Evolutionary conservation across 345 rosid genomes (phyloP), one percentile per base, ranked within the genome.

Genomic region (Corchorus olitorius): DNA sequence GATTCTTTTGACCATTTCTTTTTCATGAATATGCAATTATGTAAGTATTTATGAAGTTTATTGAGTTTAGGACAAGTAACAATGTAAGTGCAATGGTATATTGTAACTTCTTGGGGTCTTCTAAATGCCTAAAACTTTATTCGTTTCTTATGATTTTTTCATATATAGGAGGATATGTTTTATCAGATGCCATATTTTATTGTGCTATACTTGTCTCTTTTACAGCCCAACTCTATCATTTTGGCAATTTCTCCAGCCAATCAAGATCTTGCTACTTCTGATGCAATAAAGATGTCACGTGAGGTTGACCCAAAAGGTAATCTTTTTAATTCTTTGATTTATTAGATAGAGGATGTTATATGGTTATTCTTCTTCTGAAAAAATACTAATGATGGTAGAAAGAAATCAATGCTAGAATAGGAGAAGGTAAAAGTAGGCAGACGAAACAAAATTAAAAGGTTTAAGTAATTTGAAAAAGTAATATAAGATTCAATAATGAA

Each of bases 191-290:
- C 65, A 67, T 20, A 19, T 33, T 34, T 71, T 45, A 62, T 69
- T 74, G 16, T 50, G 45, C 45, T 50, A 66, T 75, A 61, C 62
- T 10, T 63, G 53, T 73, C 65, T 43, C 74, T 63, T 77, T 84
- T 86, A 85, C 93, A 95, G 98, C 96, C 99, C 76, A 95, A 95
- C 81, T 88, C 93, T 74, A 95, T 95, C 77, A 90, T 93, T 78
- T 81, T 95, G 49, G 99, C 99, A 77, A 93, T 95, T 84, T 95
- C 99, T 78, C 99, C 98, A 70, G 99, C 99, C 76, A 95, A 93
- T 86, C 99, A 95, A 82, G 99, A 95, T 89, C 98, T 95, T 78
- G 99, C 99, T 39, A 95, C 99, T 17, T 93, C 98, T 35, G 98
- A 95, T 85, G 99, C 99, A 63, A 95, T 95, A 86, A 93, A 88